phyloP scores from a whole-genome alignment of 2,329 filamentous ascomycete genomes.

The Botrytis byssoidea region DNA sequence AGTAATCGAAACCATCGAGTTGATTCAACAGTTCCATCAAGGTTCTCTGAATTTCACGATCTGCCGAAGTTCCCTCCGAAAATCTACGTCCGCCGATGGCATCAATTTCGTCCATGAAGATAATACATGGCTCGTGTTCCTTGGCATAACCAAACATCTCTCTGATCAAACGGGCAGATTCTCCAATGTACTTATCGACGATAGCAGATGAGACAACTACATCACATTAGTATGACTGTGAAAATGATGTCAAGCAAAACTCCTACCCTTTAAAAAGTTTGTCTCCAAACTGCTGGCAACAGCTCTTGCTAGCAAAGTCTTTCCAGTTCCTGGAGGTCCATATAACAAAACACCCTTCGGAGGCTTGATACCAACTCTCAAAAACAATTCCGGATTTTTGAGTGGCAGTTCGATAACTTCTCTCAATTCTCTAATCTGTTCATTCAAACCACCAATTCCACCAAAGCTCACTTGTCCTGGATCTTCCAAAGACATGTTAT shows the following conservation, averaged over 20 bases:
- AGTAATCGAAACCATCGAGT: conserved; percentile 97
- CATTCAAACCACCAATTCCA: conserved; percentile 95
- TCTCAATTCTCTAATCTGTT: conserved; percentile 94
- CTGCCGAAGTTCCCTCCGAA: conserved; percentile 94
- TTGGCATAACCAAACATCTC: conserved; percentile 99
- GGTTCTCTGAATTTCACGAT: conserved; percentile 96
- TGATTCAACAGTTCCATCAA: conserved; percentile 99
- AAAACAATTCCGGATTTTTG: conserved; percentile 97
- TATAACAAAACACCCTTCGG: conserved; percentile 97
- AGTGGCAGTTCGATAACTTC: conserved; percentile 97
- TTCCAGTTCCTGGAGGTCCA: conserved; percentile 93
- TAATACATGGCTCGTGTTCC: conserved; percentile 98
- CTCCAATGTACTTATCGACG: conserved; percentile 99
- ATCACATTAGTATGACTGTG: conserved; percentile 27
- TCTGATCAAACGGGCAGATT: conserved; percentile 92
- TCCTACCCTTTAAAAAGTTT: conserved; percentile 91
- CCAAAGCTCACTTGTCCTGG: conserved; percentile 97
- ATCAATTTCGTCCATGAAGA: conserved; percentile 99
- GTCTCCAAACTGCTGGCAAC: conserved; percentile 96
- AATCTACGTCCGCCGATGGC: conserved; percentile 96
- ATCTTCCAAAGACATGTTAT: conserved; percentile 99
- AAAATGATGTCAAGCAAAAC: neutral
- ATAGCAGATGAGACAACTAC: conserved; percentile 96
- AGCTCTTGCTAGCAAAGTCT: conserved; percentile 89
- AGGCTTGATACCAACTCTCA: conserved; percentile 96